Conservation (phyloP, 805 yeast species). For the Saturnispora halmiae region DNA sequence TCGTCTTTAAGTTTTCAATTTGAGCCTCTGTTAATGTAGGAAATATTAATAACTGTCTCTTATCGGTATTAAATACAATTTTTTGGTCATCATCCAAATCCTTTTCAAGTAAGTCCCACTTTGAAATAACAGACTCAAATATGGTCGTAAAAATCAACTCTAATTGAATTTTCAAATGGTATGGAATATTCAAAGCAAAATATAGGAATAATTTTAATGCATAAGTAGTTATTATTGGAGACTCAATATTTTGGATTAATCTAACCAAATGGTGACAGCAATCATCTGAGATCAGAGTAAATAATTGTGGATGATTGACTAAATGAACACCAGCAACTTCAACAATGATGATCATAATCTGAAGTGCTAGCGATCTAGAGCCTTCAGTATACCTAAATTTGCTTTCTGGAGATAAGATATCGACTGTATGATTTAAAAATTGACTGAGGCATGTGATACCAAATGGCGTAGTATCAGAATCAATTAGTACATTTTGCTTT, state of each 20-base stretch:
- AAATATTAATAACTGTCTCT: constrained; percentile 20
- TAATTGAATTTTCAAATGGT: constrained; percentile 64
- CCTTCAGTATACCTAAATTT: constrained; percentile 81
- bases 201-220: constrained; percentile 71
- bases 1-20: constrained; percentile 22
- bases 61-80: constrained; percentile 25
- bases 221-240: constrained; percentile 61
- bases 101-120: constrained; percentile 20
- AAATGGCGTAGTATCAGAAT: constrained; percentile 39
- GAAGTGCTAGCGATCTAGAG: constrained; percentile 74
- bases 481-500: constrained; percentile 11
- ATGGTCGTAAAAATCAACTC: constrained; percentile 63
- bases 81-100: constrained; percentile 24
- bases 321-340: constrained; percentile 70
- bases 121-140: constrained; percentile 35
- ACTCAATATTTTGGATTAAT: constrained; percentile 65
- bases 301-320: constrained; percentile 52
- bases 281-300: constrained; percentile 64
- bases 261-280: constrained; percentile 81
- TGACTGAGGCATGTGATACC: constrained; percentile 72
- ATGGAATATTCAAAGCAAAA: constrained; percentile 56
- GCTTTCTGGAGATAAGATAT: constrained; percentile 74
- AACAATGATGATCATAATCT: constrained; percentile 65
- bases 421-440: constrained; percentile 63
- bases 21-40: constrained; percentile 23